Evolutionary conservation across 208 protist genomes (phyloP).

Genomic region (Tetramitus jugosus): DNA sequence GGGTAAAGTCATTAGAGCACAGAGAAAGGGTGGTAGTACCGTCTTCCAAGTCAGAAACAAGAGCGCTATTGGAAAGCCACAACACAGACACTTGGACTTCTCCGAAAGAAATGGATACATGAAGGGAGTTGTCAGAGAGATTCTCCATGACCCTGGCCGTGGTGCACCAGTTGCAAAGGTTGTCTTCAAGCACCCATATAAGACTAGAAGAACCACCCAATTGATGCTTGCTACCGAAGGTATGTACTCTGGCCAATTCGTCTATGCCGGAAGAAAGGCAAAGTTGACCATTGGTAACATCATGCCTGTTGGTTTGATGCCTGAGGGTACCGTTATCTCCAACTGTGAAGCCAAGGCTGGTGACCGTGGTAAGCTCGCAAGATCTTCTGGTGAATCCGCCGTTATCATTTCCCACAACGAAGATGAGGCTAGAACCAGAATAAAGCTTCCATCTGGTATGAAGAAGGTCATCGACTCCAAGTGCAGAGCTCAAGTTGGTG

Average conservation of each 20-base stretch:
- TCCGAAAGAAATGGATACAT: slow-evolving; percentile 89
- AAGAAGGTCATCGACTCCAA: slow-evolving; percentile 90
- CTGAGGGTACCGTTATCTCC: slow-evolving; percentile 98
- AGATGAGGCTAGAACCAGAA: slow-evolving; percentile 87
- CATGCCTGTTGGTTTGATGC: slow-evolving; percentile 86
- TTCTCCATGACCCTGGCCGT: slow-evolving; percentile 97
- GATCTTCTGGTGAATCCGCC: slow-evolving; percentile 91
- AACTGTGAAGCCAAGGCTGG: slow-evolving; percentile 95
- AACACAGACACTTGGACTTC: slow-evolving; percentile 90
- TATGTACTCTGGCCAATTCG: slow-evolving; percentile 96
- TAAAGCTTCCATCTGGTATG: slow-evolving; percentile 94
- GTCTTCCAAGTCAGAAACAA: slow-evolving; percentile 80
- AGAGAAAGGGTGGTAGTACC: slow-evolving; percentile 6
- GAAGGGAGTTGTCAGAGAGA: slow-evolving; percentile 76
- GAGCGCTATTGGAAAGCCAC: slow-evolving; percentile 86
- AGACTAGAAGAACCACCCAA: slow-evolving; percentile 78
- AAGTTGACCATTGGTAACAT: slow-evolving; percentile 93
- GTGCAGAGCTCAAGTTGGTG: slow-evolving; percentile 92
- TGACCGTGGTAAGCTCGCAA: slow-evolving; percentile 86
- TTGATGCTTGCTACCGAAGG: slow-evolving; percentile 95
- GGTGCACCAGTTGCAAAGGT: slow-evolving; percentile 96
- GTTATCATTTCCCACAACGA: slow-evolving; percentile 91
- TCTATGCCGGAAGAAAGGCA: slow-evolving; percentile 95
- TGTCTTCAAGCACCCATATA: slow-evolving; percentile 90
- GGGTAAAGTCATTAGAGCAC: slow-evolving; percentile 20